A percentile compares a stretch with the other conserved stretches of the same genome.
Conservation (phyloP, 345 rosid species). For the Ceriops decandra region DNA sequence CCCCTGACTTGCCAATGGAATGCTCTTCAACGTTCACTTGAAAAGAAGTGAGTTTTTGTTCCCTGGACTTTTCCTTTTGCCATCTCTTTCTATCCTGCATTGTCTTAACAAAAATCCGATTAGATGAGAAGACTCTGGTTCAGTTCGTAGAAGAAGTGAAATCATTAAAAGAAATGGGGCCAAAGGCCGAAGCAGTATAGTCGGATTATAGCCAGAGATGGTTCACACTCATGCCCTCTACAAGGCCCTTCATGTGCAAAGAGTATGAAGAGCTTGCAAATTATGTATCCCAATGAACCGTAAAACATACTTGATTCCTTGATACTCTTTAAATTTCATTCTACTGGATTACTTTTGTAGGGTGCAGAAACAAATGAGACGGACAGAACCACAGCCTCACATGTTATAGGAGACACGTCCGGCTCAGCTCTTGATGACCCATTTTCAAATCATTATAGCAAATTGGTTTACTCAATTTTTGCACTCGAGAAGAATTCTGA, state of each 20-base stretch:
- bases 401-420: slow-evolving; percentile 61
- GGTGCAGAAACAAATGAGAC: slow-evolving; percentile 64
- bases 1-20: slow-evolving; percentile 63
- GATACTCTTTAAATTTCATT: no score
- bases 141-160: slow-evolving; percentile 52
- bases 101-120: neutral
- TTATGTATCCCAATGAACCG: slow-evolving; percentile 34
- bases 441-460: slow-evolving; percentile 48
- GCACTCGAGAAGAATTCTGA: slow-evolving; percentile 55
- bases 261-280: slow-evolving; percentile 70
- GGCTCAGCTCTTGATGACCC: slow-evolving; percentile 73
- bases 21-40: slow-evolving; percentile 59
- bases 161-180: slow-evolving; percentile 43
- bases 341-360: slow-evolving; percentile 25
- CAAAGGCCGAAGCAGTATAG: slow-evolving; percentile 58
- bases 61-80: neutral
- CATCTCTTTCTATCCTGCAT: neutral
- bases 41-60: slow-evolving; percentile 46
- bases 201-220: slow-evolving; percentile 74
- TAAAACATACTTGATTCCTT: neutral
- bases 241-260: slow-evolving; percentile 58
- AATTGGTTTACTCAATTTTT: slow-evolving; percentile 55
- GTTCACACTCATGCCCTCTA: slow-evolving; percentile 64
- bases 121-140: slow-evolving; percentile 62
- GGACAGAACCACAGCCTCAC: slow-evolving; percentile 67